These are phyloP conservation scores for Clonostachys rhizophaga DNA, from an alignment of 2,329 filamentous ascomycete species.

Conservation along the genomic window DNA sequence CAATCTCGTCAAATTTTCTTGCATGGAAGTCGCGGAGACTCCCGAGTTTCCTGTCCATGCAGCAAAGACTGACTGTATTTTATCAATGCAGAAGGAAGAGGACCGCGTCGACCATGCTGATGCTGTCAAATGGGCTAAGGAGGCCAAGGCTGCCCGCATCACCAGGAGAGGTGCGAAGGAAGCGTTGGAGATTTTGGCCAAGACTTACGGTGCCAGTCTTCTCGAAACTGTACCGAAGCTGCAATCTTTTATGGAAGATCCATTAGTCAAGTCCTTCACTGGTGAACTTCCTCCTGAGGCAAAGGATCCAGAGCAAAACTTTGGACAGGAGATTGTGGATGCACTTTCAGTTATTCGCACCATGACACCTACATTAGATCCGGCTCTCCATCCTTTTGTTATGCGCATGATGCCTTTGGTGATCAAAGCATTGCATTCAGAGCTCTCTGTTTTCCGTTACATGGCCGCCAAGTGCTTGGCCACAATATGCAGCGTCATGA, in stretches of 20 bases:
- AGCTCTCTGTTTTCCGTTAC: slow-evolving; percentile 89
- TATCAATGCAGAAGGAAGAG: slow-evolving; percentile 96
- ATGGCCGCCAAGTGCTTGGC: slow-evolving; percentile 97
- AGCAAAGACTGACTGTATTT: slow-evolving; percentile 69
- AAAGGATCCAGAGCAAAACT: slow-evolving; percentile 64
- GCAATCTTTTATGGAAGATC: slow-evolving; percentile 73
- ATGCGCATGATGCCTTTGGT: slow-evolving; percentile 80
- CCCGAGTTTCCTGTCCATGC: slow-evolving; percentile 89
- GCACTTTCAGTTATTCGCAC: slow-evolving; percentile 89
- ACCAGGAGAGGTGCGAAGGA: slow-evolving; percentile 92
- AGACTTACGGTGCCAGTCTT: slow-evolving; percentile 71
- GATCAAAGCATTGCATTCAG: slow-evolving; percentile 81
- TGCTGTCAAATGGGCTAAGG: slow-evolving; percentile 81
- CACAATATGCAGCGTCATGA: slow-evolving; percentile 94
- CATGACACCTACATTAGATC: slow-evolving; percentile 83
- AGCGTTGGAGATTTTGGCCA: slow-evolving; percentile 81
- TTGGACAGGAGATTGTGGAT: slow-evolving; percentile 92
- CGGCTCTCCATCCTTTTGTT: slow-evolving; percentile 72
- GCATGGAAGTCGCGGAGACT: slow-evolving; percentile 95
- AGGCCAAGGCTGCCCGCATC: slow-evolving; percentile 84
- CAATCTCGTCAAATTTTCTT: slow-evolving; percentile 96
- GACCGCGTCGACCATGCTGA: slow-evolving; percentile 91
- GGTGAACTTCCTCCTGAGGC: slow-evolving; percentile 69
- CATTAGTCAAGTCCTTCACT: slow-evolving; percentile 70
- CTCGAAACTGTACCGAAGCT: slow-evolving; percentile 84